phyloP scores from a whole-genome alignment of 768 basidiomycete species.

The Boletus rufocinnamomeus region DNA sequence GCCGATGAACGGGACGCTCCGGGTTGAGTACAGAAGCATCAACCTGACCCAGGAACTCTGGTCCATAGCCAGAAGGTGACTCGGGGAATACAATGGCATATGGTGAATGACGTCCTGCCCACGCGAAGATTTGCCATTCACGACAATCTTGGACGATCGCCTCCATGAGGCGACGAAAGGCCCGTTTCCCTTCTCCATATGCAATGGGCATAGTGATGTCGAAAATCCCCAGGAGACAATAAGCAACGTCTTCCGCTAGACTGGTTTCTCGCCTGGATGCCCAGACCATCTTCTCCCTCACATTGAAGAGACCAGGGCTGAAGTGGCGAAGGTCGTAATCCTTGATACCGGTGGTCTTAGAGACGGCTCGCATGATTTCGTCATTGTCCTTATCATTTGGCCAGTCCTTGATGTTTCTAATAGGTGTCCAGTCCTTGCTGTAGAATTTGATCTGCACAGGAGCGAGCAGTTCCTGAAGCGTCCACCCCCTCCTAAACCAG shows the following conservation, averaged over 20 bases:
- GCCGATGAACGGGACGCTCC: neutral
- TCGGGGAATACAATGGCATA: conserved; percentile 8
- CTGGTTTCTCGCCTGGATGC: conserved; percentile 8
- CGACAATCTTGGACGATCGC: conserved; percentile 7
- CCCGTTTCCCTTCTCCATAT: conserved; percentile 14
- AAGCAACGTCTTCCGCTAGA: conserved; percentile 5
- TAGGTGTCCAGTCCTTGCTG: neutral
- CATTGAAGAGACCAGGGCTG: conserved; percentile 8
- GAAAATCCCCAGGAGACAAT: conserved; percentile 12
- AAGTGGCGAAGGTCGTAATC: neutral
- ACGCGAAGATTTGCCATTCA: conserved; percentile 14
- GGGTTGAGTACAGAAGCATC: neutral
- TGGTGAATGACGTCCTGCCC: conserved; percentile 9
- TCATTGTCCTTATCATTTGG: conserved; percentile 7
- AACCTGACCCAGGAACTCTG: neutral
- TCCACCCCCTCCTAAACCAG: conserved; percentile 3
- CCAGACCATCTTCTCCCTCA: conserved; percentile 15
- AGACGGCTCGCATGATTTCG: neutral
- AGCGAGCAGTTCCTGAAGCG: conserved; percentile 13
- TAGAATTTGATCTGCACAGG: conserved; percentile 10
- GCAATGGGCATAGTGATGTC: conserved; percentile 11
- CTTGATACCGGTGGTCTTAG: neutral
- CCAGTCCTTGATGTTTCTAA: neutral
- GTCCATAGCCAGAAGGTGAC: neutral
- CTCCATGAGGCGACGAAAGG: conserved; percentile 14